phyloP scores from a whole-genome alignment of 2,329 filamentous ascomycete species.

The Pseudocercospora cruenta region DNA sequence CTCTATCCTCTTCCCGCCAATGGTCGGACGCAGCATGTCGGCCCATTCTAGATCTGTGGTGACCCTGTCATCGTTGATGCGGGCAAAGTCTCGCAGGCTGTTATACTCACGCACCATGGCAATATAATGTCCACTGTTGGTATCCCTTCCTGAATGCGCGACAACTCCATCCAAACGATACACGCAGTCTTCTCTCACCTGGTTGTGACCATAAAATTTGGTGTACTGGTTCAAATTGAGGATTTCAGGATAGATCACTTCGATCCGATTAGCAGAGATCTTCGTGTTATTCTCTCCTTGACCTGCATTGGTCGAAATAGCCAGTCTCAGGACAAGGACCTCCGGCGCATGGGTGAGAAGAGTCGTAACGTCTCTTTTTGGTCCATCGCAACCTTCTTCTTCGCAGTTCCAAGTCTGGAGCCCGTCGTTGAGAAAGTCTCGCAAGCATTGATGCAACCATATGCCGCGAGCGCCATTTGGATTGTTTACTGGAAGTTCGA shows the following conservation, averaged over 20 bases:
- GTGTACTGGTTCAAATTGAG: conserved; percentile 1
- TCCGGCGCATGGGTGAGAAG: conserved; percentile 8
- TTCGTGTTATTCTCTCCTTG: not conserved
- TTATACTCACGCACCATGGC: conserved; percentile 11
- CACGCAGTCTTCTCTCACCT: conserved; percentile 7
- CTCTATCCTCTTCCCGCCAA: not conserved
- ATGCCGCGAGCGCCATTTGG: not conserved
- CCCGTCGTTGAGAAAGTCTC: not conserved
- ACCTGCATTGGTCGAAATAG: not conserved
- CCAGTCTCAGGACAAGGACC: conserved; percentile 15
- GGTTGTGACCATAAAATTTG: not conserved
- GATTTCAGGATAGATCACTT: conserved; percentile 6
- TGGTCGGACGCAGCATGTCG: conserved; percentile 4
- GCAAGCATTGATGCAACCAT: not conserved
- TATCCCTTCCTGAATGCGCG: conserved; percentile 4
- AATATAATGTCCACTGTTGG: conserved; percentile 13
- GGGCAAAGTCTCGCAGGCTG: not conserved
- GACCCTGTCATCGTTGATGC: conserved; percentile 13
- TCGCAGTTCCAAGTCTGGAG: not conserved
- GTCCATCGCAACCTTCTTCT: not conserved
- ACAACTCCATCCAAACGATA: conserved; percentile 23
- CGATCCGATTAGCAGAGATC: not conserved
- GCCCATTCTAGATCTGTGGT: not conserved
- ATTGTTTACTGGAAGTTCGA: not conserved
- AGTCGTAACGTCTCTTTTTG: not conserved